These are phyloP conservation scores for Agaricus bisporus DNA, from an alignment of 768 basidiomycete genomes.

Conservation along the genomic window DNA sequence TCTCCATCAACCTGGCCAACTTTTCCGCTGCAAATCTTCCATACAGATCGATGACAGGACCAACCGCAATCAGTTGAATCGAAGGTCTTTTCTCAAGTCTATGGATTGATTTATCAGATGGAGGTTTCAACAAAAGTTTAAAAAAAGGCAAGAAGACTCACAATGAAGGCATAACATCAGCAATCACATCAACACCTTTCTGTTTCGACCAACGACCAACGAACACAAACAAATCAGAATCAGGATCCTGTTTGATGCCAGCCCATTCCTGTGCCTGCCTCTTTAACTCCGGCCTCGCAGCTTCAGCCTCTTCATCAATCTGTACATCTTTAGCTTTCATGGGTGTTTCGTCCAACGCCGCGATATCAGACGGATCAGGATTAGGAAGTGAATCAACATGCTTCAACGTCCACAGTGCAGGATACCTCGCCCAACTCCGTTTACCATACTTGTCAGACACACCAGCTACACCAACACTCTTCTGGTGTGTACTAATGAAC, in stretches of 20 bases:
- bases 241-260: slow-evolving; percentile 83
- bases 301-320: slow-evolving; percentile 77
- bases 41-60: slow-evolving; percentile 93
- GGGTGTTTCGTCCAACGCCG: slow-evolving; percentile 80
- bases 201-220: slow-evolving; percentile 98
- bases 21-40: slow-evolving; percentile 96
- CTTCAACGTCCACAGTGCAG: slow-evolving; percentile 92
- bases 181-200: slow-evolving; percentile 96
- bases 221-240: slow-evolving; percentile 90
- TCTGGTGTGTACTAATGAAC: slow-evolving; percentile 90
- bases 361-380: slow-evolving; percentile 93
- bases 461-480: slow-evolving; percentile 90
- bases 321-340: slow-evolving; percentile 64
- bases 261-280: slow-evolving; percentile 96
- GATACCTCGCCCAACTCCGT: slow-evolving; percentile 94
- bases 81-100: slow-evolving; percentile 82
- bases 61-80: slow-evolving; percentile 85
- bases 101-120: slow-evolving; percentile 11
- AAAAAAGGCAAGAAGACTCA: slow-evolving; percentile 32
- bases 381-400: slow-evolving; percentile 95
- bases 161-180: slow-evolving; percentile 90
- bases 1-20: slow-evolving; percentile 86
- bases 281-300: slow-evolving; percentile 86
- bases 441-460: slow-evolving; percentile 98
- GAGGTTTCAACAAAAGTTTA: not conserved